phyloP scores from a whole-genome alignment of 2,329 filamentous ascomycete genomes.

The Dothistroma septosporum region DNA sequence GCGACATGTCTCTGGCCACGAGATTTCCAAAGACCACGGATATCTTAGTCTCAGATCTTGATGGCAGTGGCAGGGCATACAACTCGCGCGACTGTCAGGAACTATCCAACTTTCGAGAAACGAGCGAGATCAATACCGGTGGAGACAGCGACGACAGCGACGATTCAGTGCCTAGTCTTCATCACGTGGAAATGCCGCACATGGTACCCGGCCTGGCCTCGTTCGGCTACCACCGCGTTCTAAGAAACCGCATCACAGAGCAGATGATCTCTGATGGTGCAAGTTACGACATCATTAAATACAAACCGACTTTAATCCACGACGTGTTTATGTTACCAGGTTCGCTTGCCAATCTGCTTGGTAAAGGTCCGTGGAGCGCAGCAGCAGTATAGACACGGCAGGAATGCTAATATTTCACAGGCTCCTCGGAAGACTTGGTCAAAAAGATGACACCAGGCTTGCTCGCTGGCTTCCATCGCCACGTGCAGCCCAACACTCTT shows the following conservation, averaged over 20 bases:
- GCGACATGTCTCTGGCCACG: background rate
- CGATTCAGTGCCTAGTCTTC: background rate
- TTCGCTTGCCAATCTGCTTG: conserved; percentile 33
- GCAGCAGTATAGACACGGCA: background rate
- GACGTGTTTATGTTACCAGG: conserved; percentile 50
- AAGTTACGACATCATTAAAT: conserved; percentile 50
- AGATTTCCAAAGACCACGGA: background rate
- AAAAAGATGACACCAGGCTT: conserved; percentile 29
- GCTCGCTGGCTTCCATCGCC: conserved; percentile 21
- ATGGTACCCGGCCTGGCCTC: background rate
- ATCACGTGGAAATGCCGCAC: conserved; percentile 1
- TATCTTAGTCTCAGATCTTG: background rate
- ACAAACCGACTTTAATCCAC: conserved; percentile 52
- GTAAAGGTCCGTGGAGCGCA: conserved; percentile 11
- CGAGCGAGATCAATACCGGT: background rate
- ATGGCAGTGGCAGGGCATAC: background rate
- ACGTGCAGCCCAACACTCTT: conserved; percentile 18
- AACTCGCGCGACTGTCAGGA: background rate
- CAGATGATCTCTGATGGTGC: conserved; percentile 45
- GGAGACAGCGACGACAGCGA: background rate
- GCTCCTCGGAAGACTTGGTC: conserved; percentile 22
- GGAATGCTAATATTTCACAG: conserved; percentile 4
- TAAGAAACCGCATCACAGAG: conserved; percentile 26
- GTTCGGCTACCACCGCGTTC: conserved; percentile 21
- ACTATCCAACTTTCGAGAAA: background rate